A percentile compares a stretch with the other conserved stretches of the same genome.
Conservation (phyloP, 371 early-diverging fungal genomes). For the Mucor velutinosus region DNA sequence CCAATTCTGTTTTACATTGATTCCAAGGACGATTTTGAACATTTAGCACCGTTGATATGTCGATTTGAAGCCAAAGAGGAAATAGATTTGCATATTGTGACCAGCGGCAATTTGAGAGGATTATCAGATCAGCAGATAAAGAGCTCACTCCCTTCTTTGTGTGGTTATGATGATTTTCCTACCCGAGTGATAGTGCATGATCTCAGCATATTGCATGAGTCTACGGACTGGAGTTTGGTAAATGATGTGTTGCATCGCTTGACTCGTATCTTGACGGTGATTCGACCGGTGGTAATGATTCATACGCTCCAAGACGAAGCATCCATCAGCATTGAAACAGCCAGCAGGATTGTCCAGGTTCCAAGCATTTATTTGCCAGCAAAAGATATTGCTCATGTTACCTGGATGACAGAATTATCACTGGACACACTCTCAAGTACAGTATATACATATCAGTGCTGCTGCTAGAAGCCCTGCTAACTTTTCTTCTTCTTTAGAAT, state of each 20-base stretch:
- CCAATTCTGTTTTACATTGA: slow-evolving; percentile 28
- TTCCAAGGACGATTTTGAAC: slow-evolving; percentile 14
- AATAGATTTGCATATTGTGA: slow-evolving; percentile 28
- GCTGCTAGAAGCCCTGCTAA: not conserved
- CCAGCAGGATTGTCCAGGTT: slow-evolving; percentile 22
- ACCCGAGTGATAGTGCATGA: slow-evolving; percentile 19
- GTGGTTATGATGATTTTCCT: not conserved
- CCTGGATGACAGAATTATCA: slow-evolving; percentile 58
- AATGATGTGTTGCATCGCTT: slow-evolving; percentile 18
- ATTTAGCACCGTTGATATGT: slow-evolving; percentile 29
- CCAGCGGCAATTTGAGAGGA: slow-evolving; percentile 11
- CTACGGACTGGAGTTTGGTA: not conserved
- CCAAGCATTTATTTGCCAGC: slow-evolving; percentile 48
- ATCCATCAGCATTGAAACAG: slow-evolving; percentile 14
- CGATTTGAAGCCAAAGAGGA: slow-evolving; percentile 16
- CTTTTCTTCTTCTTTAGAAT: slow-evolving; percentile 37
- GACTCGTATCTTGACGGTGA: slow-evolving; percentile 14
- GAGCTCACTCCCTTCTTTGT: slow-evolving; percentile 1
- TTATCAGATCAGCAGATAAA: slow-evolving; percentile 5
- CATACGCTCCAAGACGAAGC: slow-evolving; percentile 15
- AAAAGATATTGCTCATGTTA: slow-evolving; percentile 47
- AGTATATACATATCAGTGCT: not conserved
- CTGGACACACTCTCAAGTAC: slow-evolving; percentile 54
- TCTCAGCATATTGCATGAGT: slow-evolving; percentile 11
- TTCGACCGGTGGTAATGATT: slow-evolving; percentile 32